Evolutionary conservation across 768 basidiomycete species (phyloP).

Genomic region (Serendipita vermifera): DNA sequence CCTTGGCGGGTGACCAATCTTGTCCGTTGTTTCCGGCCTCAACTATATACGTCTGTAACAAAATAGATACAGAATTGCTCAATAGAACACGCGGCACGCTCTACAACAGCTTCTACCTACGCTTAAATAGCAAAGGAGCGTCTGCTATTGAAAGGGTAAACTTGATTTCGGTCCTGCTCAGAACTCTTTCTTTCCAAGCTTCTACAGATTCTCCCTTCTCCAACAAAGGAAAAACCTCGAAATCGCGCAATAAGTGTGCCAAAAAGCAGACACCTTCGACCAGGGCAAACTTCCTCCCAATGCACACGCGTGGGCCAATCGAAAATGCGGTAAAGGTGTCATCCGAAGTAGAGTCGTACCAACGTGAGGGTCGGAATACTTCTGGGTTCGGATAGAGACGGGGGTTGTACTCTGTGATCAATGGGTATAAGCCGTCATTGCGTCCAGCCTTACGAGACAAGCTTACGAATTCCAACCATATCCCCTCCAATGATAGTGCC

Average conservation of each 20-base stretch:
- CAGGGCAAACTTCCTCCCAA: constrained; percentile 44
- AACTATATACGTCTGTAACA: too few relatives aligned
- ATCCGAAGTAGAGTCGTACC: constrained; percentile 24
- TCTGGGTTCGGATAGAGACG: constrained; percentile 37
- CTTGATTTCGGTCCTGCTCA: neutral
- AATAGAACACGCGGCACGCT: too few relatives aligned
- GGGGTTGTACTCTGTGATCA: constrained; percentile 36
- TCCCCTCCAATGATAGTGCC: constrained; percentile 27
- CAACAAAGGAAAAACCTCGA: constrained; percentile 36
- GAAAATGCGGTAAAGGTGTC: constrained; percentile 18
- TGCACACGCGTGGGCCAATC: constrained; percentile 37
- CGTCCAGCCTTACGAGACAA: too few relatives aligned
- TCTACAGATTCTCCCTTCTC: constrained; percentile 25
- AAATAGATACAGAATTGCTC: too few relatives aligned
- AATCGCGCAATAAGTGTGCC: constrained; percentile 38
- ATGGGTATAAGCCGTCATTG: constrained; percentile 10
- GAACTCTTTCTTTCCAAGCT: constrained; percentile 18
- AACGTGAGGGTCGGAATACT: constrained; percentile 37
- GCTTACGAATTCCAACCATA: constrained; percentile 38
- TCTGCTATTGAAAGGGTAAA: neutral
- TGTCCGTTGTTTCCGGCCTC: too few relatives aligned
- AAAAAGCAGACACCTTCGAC: constrained; percentile 43
- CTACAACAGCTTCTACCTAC: too few relatives aligned
- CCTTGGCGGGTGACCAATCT: too few relatives aligned
- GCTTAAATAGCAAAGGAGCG: neutral